Evolutionary conservation across 1,284 basidiomycete species (phyloP).

Genomic region (Leccinum fallax): DNA sequence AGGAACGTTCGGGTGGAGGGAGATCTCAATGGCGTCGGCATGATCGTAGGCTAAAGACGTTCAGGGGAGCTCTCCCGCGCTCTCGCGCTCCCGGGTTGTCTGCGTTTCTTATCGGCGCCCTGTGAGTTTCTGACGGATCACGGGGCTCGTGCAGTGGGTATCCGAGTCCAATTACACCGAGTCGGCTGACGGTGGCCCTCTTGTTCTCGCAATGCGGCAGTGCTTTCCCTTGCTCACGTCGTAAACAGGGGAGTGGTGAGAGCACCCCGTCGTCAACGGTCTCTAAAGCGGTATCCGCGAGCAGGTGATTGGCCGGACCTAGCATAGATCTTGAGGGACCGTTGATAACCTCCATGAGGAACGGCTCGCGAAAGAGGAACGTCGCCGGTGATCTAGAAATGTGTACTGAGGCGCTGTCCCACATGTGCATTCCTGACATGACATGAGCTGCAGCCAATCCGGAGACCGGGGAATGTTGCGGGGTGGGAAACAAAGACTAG

Average conservation of each 20-base stretch:
- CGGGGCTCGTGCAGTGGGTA: conserved; percentile 3
- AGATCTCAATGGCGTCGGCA: not conserved
- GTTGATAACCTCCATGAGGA: conserved; percentile 17
- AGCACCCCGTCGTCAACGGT: not conserved
- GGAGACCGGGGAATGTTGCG: conserved; percentile 6
- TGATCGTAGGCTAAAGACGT: conserved; percentile 1
- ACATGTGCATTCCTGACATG: not conserved
- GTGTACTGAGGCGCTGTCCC: not conserved
- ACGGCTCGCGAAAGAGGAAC: not conserved
- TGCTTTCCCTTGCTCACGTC: conserved; percentile 8
- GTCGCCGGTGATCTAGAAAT: conserved; percentile 1
- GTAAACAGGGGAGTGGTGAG: conserved; percentile 33
- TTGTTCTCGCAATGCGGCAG: not conserved
- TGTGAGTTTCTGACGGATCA: conserved; percentile 1
- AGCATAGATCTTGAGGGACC: conserved; percentile 28
- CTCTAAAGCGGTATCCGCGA: not conserved
- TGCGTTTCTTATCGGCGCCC: not conserved
- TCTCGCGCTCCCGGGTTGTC: not conserved
- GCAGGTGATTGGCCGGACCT: conserved; percentile 40
- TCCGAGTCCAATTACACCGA: not conserved
- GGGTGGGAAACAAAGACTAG: conserved; percentile 22
- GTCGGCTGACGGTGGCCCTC: not conserved
- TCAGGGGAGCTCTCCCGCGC: not conserved
- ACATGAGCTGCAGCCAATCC: not conserved
- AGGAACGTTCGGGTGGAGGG: not conserved